These are phyloP conservation scores for Pythium diclinum DNA, from an alignment of 352 stramenopile species.

Conservation along the genomic window DNA sequence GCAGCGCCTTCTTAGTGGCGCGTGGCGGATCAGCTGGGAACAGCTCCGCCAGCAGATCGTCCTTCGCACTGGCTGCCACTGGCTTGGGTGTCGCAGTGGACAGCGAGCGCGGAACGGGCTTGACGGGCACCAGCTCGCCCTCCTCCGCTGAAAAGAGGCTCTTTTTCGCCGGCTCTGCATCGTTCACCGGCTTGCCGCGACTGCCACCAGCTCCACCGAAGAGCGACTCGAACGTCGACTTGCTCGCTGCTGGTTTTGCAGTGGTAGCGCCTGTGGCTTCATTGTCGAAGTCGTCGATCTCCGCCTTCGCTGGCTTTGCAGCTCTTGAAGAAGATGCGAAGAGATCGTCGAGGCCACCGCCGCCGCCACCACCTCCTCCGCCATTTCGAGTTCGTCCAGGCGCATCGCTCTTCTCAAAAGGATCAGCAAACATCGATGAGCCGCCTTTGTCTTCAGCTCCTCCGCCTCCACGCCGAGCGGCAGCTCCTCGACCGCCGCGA, in stretches of 20 bases:
- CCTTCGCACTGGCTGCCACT: conserved; percentile 6
- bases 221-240: conserved; percentile 26
- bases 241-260: neutral
- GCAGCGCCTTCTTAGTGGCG: neutral
- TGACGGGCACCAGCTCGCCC: neutral
- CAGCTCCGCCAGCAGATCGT: conserved; percentile 23
- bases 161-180: neutral
- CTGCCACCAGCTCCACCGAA: conserved; percentile 12
- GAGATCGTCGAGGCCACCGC: conserved; percentile 19
- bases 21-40: conserved; percentile 11
- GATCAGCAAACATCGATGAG: conserved; percentile 20
- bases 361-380: neutral
- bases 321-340: conserved; percentile 16
- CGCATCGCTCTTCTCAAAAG: conserved; percentile 18
- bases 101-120: conserved; percentile 7
- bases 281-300: neutral
- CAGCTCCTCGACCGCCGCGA: conserved; percentile 5
- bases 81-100: neutral
- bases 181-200: neutral
- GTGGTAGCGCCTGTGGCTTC: neutral
- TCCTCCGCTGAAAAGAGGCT: neutral
- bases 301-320: neutral
- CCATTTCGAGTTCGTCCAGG: neutral
- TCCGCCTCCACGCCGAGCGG: neutral
- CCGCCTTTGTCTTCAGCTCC: conserved; percentile 1